Conservation (phyloP, 805 yeast species). For the Wickerhamiella spandovensis region DNA sequence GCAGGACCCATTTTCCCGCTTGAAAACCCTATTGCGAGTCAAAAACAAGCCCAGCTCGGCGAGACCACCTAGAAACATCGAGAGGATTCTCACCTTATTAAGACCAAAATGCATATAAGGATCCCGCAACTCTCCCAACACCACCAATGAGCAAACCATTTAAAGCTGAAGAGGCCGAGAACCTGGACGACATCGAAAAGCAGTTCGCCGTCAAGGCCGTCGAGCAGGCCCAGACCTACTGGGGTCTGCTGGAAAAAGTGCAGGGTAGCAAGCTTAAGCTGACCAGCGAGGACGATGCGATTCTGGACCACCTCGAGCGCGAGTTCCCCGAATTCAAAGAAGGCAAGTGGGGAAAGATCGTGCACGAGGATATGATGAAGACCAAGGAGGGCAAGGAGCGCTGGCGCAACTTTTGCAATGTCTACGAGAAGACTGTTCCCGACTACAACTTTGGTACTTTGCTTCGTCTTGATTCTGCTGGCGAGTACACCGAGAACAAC, state of each 20-base stretch:
- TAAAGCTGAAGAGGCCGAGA: conserved; percentile 84
- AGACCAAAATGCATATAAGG: neutral
- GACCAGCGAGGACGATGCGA: conserved; percentile 28
- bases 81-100: neutral
- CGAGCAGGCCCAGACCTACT: conserved; percentile 82
- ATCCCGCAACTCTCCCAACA: neutral
- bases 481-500: conserved; percentile 68
- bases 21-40: too few species aligned
- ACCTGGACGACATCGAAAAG: conserved; percentile 88
- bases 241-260: conserved; percentile 60
- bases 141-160: conserved; percentile 28
- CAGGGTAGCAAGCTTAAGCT: conserved; percentile 59
- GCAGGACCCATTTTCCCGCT: too few species aligned
- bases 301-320: conserved; percentile 31
- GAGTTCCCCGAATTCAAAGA: conserved; percentile 83
- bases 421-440: conserved; percentile 66
- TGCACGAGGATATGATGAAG: conserved; percentile 75
- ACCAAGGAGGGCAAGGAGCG: conserved; percentile 62
- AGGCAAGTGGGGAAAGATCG: conserved; percentile 35
- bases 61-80: neutral
- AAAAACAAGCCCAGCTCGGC: too few species aligned
- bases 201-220: conserved; percentile 98
- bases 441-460: conserved; percentile 95
- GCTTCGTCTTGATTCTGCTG: conserved; percentile 55
- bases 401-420: conserved; percentile 82